phyloP scores from a whole-genome alignment of 306 rosid species.

The Trichosanthes truncata region DNA sequence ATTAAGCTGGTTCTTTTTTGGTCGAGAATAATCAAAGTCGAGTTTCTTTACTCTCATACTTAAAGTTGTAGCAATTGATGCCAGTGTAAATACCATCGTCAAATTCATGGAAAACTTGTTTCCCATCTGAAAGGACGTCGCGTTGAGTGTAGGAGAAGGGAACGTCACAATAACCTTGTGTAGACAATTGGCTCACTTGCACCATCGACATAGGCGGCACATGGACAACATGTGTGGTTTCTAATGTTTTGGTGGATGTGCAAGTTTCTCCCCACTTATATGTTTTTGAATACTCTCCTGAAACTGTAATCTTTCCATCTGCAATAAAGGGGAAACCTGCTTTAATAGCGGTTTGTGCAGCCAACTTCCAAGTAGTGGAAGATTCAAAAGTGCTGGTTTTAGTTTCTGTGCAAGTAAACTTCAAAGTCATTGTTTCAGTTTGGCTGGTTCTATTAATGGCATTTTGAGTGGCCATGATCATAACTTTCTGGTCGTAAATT shows the following conservation, averaged over 20 bases:
- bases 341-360: neutral
- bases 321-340: neutral
- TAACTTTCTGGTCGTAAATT: neutral
- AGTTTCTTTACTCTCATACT: neutral
- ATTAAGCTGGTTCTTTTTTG: neutral
- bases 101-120: neutral
- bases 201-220: neutral
- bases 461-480: neutral
- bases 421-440: neutral
- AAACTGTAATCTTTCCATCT: neutral
- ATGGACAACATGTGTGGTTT: neutral
- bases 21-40: neutral
- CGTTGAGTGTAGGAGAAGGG: too few relatives aligned
- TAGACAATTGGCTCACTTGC: neutral
- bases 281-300: neutral
- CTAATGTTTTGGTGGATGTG: neutral
- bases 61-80: neutral
- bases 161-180: too few relatives aligned
- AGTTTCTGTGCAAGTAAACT: neutral
- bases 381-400: neutral
- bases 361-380: neutral
- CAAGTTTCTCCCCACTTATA: slow-evolving; percentile 1
- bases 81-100: neutral
- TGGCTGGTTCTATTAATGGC: neutral
- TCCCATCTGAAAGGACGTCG: neutral